These are phyloP conservation scores for Elsinoe arachidis DNA, from an alignment of 2,329 filamentous ascomycete genomes.

Conservation along the genomic window DNA sequence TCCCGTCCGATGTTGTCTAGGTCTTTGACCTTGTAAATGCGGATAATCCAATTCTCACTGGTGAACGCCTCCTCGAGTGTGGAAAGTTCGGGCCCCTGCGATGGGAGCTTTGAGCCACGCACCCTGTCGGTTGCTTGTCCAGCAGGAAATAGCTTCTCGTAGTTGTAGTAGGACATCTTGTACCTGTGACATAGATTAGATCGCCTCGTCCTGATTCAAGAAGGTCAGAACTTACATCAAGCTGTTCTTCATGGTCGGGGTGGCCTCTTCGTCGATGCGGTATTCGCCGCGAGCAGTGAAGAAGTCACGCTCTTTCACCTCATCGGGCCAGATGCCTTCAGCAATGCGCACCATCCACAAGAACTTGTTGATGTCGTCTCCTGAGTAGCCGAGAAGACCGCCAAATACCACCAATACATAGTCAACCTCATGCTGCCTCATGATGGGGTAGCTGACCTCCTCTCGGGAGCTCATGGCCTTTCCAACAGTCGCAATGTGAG, in stretches of 20 bases:
- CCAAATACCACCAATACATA: constrained; percentile 98
- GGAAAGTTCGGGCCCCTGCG: constrained; percentile 73
- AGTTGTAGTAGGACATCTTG: constrained; percentile 99
- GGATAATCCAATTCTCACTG: constrained; percentile 99
- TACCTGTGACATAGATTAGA: constrained; percentile 56
- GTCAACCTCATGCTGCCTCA: constrained; percentile 96
- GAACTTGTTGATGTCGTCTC: constrained; percentile 99
- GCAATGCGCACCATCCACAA: constrained; percentile 99
- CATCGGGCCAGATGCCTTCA: constrained; percentile 99
- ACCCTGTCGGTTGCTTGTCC: constrained; percentile 89
- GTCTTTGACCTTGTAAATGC: constrained; percentile 99
- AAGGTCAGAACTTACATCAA: constrained; percentile 65
- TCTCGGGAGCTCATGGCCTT: constrained; percentile 98
- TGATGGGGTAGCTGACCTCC: constrained; percentile 97
- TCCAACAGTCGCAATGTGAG: constrained; percentile 95
- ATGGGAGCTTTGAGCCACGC: constrained; percentile 70
- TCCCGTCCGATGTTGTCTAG: constrained; percentile 92
- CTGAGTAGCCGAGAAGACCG: constrained; percentile 90
- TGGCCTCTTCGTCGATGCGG: constrained; percentile 84
- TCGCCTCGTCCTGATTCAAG: background rate
- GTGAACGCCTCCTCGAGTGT: constrained; percentile 96
- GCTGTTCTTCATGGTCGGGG: constrained; percentile 97
- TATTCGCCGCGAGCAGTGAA: constrained; percentile 94
- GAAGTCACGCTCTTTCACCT: constrained; percentile 93
- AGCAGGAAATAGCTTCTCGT: constrained; percentile 77